A percentile compares a stretch with the other conserved stretches of the same genome.
Conservation (phyloP, 176 grass and related monocot genomes). For the Coix lacrymajobi region DNA sequence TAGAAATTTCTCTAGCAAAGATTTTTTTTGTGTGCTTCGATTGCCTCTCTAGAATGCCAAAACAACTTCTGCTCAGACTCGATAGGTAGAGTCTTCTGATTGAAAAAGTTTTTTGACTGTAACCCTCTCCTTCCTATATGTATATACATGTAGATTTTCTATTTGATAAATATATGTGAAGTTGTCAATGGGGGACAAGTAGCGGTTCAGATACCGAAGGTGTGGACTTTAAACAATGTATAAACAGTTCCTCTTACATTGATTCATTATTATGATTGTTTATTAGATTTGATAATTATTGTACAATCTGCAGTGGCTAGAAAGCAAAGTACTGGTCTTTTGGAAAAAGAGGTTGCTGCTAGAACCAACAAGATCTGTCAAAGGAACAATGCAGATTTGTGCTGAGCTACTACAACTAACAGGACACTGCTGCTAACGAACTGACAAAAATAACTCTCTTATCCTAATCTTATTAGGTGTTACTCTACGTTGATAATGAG, state of each 20-base stretch:
- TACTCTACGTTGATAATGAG: no score
- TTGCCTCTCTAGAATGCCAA: neutral
- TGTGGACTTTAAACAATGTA: constrained; percentile 14
- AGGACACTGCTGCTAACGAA: neutral
- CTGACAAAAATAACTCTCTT: no score
- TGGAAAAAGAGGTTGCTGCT: neutral
- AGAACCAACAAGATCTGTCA: neutral
- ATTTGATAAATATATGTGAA: constrained; percentile 22
- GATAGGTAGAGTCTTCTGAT: neutral
- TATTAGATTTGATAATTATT: no score
- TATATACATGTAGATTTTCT: constrained; percentile 6
- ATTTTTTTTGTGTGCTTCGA: constrained; percentile 15
- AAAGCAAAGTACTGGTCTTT: neutral
- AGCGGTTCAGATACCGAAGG: neutral
- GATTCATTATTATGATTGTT: no score
- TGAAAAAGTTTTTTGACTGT: neutral
- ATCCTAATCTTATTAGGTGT: no score
- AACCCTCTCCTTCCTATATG: neutral
- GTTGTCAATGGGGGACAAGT: constrained; percentile 7
- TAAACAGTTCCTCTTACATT: no score
- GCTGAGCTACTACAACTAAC: neutral
- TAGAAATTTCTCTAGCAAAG: neutral
- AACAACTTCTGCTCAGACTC: neutral
- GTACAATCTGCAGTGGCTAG: no score
- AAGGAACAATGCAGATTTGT: neutral